These are phyloP conservation scores for Cucurbita ficifolia DNA, from an alignment of 306 rosid species.

Conservation along the genomic window DNA sequence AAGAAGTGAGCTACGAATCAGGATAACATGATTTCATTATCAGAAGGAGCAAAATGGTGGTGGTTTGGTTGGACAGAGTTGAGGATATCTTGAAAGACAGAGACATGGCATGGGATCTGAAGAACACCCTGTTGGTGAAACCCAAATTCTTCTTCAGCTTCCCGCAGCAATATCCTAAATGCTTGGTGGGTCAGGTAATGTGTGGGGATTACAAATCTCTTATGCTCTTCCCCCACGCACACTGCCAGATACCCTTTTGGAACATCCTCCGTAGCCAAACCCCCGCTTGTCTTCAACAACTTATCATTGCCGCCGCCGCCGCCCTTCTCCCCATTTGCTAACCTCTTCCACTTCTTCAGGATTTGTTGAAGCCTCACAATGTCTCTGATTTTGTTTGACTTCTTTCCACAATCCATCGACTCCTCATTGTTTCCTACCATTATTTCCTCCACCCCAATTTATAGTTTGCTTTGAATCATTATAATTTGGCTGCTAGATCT, in stretches of 20 bases:
- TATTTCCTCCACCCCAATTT: not conserved
- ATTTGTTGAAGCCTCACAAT: conserved; percentile 87
- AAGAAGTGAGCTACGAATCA: conserved; percentile 33
- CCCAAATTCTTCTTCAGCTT: conserved; percentile 69
- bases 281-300: conserved; percentile 43
- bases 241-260: conserved; percentile 81
- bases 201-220: conserved; percentile 64
- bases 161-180: conserved; percentile 32
- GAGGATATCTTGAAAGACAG: conserved; percentile 41
- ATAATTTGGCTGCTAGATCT: not conserved
- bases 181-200: conserved; percentile 51
- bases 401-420: conserved; percentile 23
- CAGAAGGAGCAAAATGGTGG: not conserved
- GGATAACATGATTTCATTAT: conserved; percentile 14
- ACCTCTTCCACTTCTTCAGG: conserved; percentile 87
- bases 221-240: conserved; percentile 64
- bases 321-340: conserved; percentile 42
- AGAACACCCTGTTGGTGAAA: conserved; percentile 68
- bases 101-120: conserved; percentile 48
- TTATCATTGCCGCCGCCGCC: conserved; percentile 15
- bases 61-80: conserved; percentile 31
- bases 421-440: not conserved
- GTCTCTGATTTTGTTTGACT: conserved; percentile 75
- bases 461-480: too few relatives aligned
- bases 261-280: conserved; percentile 35